These are phyloP conservation scores for Diplosphaera chodatii DNA, from an alignment of 139 green algal genomes.

Conservation along the genomic window DNA sequence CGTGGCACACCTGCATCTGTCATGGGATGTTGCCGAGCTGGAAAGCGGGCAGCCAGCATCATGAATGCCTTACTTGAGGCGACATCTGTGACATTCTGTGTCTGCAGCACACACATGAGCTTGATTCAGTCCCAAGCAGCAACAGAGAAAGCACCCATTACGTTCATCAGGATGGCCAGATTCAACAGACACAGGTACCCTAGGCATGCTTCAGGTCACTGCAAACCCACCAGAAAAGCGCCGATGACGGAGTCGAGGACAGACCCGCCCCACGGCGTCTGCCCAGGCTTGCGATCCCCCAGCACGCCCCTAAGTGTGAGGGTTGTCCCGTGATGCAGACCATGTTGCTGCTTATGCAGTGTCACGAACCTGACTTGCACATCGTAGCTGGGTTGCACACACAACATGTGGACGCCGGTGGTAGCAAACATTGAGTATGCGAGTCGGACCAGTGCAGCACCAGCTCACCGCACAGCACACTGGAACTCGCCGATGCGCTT, in stretches of 20 bases:
- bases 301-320: constrained; percentile 42
- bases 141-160: too few species aligned
- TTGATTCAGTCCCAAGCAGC: too few species aligned
- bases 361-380: not conserved
- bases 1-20: too few species aligned
- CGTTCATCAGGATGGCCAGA: too few species aligned
- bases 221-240: constrained; percentile 45
- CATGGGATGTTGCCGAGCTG: constrained; percentile 5
- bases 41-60: constrained; percentile 58
- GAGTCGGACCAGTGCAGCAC: too few species aligned
- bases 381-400: not conserved
- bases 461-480: constrained; percentile 33
- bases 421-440: too few species aligned
- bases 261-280: constrained; percentile 55
- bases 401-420: too few species aligned
- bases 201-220: too few species aligned
- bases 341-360: not conserved
- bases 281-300: constrained; percentile 18
- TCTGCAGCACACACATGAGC: too few species aligned
- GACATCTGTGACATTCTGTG: constrained; percentile 75
- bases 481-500: constrained; percentile 38
- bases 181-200: too few species aligned
- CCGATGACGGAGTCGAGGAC: constrained; percentile 78
- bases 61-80: constrained; percentile 75
- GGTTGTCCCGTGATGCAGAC: too few species aligned